Evolutionary conservation across 371 early-diverging fungal species (phyloP).

Genomic region (Lichtheimia ramosa): DNA sequence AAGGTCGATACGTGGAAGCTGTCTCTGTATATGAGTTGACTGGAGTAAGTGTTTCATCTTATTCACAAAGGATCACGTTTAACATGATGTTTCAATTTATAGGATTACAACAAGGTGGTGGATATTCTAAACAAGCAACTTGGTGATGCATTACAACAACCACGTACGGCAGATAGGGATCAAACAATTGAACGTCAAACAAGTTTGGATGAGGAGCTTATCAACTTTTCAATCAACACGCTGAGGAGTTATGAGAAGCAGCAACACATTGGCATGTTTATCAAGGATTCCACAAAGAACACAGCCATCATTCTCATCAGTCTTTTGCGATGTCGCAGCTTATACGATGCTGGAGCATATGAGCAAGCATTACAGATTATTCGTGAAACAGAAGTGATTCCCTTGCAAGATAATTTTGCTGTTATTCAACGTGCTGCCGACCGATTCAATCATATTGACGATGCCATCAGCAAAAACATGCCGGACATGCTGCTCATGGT

Average conservation of each 20-base stretch:
- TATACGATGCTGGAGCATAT: conserved; percentile 18
- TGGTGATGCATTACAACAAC: conserved; percentile 35
- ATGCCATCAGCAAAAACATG: conserved; percentile 70
- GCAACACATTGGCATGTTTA: conserved; percentile 17
- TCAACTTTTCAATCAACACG: conserved; percentile 10
- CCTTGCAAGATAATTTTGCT: conserved; percentile 56
- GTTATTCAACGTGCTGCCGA: conserved; percentile 63
- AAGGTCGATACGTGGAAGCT: conserved; percentile 73
- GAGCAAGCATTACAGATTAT: conserved; percentile 27
- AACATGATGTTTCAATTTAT: background rate
- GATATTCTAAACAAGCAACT: conserved; percentile 75
- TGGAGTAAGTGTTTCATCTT: conserved; percentile 24
- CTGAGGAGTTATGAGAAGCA: conserved; percentile 16
- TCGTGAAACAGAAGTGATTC: conserved; percentile 52
- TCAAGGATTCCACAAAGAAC: conserved; percentile 15
- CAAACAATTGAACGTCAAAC: conserved; percentile 1
- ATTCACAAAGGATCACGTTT: background rate
- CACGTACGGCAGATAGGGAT: background rate
- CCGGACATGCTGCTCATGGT: conserved; percentile 75
- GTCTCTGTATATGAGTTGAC: conserved; percentile 76
- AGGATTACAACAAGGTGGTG: conserved; percentile 76
- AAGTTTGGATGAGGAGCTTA: conserved; percentile 11
- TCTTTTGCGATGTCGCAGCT: conserved; percentile 11
- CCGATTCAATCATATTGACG: conserved; percentile 64
- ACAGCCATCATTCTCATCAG: conserved; percentile 13